Evolutionary conservation across 2,329 filamentous ascomycete species (phyloP), one percentile per base, ranked within the genome.

Genomic region (Lachnellula occidentalis): DNA sequence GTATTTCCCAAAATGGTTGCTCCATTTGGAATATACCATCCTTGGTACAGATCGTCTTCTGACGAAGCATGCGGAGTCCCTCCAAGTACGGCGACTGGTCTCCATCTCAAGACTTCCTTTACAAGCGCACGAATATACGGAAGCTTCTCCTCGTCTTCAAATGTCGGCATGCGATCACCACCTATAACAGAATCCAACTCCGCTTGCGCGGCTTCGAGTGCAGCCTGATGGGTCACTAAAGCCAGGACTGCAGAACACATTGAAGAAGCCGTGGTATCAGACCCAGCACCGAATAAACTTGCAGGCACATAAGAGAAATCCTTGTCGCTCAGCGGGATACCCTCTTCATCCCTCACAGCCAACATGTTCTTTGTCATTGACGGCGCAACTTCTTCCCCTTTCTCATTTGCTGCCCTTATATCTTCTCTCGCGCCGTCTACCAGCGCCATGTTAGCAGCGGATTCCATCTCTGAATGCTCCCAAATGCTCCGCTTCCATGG

Each of bases 31-130:
- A 77, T 71, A 17, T 66, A 63, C 43, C 67, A 64, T 2, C 72
- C 73, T 15, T 72, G 62, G 52, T 71, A 71, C 27, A 63, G 50
- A 50, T 70, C 62, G 39, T 71, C 71, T 54, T 66, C 63, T 12
- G 64, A 67, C 1, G 68, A 64, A 31, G 70, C 69, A 42, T 72
- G 70, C 73, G 11, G 76, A 69, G 83, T 76, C 5, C 76, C 77
- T 5, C 78, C 67, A 1, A 72, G 69, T 70, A 77, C 75, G 5
- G 72, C 72, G 3, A 78, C 69, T 1, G 76, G 76, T 34, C 70
- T 69, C 71, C 72, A 76, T n/a, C 77, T 71, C 72, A 78, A 60
- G 0, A 67, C 66, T 61, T 79, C 76, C 48, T 77, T 76, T 48
- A 76, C 66, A 14, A 73, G 60, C 37, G 70, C 71, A 14, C 68